Evolutionary conservation across 2,329 filamentous ascomycete genomes (phyloP), one percentile per base, ranked within the genome.

Genomic region (Pseudonectria buxi): DNA sequence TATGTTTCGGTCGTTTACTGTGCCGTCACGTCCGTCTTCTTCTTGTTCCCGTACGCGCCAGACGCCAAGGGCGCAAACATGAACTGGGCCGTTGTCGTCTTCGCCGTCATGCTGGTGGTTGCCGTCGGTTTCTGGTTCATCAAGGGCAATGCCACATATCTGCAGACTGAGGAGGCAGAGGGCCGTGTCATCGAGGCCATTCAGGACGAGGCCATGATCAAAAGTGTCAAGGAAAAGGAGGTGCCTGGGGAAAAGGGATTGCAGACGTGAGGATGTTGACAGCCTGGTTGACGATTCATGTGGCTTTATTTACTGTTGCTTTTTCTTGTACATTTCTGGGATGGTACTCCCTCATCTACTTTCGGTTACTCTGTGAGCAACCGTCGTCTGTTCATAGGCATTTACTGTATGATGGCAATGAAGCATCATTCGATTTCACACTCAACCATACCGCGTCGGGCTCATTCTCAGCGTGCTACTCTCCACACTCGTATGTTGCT

Each of bases 81-180:
- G 72, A 76, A 76, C 51, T 76, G 68, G 46, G 72, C 72, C 6
- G 74, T 75, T 44, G 72, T 67, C 1, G 71, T 75, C 1, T 75
- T 76, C 44, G 72, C 69, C 2, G 61, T 74, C 14, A 72, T 75
- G 70, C 43, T 75, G 33, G 56, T 72, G 3, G 58, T 74, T 7
- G 60, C 69, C 0, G 26, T 72, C 2, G 59, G 53, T 0, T 75
- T 74, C 40, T 76, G 71, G 71, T 54, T 73, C 26, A 33, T 70
- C 26, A 62, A 64, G 45, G 72, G 71, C 2, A 60, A 61, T 4
- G 47, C 52, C 15, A 63, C 30, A 53, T 68, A 56, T 45, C 40
- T 54, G 28, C 47, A 53, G 38, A 51, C 50, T 0, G 50, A 53
- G 33, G 50, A 53, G 34, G 50, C 50, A 4, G 50, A 48, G 15